A percentile compares a stretch with the other conserved stretches of the same genome.
Evolutionary conservation across 2,329 filamentous ascomycete species (phyloP).

Genomic region (Lasiodiplodia citricola): DNA sequence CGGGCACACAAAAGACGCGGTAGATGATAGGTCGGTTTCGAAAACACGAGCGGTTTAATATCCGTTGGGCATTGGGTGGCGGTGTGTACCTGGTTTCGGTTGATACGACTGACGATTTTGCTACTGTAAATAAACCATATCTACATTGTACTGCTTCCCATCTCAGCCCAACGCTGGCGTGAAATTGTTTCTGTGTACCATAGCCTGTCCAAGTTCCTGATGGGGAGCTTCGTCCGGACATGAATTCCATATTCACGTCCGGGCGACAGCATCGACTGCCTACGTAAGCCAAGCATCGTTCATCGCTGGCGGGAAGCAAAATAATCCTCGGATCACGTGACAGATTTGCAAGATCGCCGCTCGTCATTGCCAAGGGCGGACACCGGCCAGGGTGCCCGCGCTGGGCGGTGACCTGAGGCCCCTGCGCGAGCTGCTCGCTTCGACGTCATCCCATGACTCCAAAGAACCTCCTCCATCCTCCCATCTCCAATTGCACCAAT

Average conservation of each 20-base stretch:
- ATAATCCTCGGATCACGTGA: background rate
- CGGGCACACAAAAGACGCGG: background rate
- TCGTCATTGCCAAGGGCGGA: background rate
- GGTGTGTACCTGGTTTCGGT: background rate
- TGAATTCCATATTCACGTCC: too few species aligned
- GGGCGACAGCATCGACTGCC: background rate
- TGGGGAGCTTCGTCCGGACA: too few species aligned
- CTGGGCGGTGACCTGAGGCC: conserved; percentile 8
- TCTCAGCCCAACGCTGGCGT: too few species aligned
- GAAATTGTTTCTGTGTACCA: too few species aligned
- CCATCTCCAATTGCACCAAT: background rate
- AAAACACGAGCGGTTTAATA: background rate
- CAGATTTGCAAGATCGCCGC: background rate
- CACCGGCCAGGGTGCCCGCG: background rate
- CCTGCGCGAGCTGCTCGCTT: conserved; percentile 17
- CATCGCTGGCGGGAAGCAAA: background rate
- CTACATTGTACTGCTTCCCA: background rate
- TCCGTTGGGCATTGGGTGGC: background rate
- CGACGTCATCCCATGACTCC: conserved; percentile 27
- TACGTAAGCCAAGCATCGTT: background rate
- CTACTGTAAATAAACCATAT: background rate
- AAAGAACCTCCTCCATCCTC: background rate
- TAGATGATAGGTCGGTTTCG: conserved; percentile 2
- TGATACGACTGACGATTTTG: background rate
- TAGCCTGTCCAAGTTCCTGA: too few species aligned